These are phyloP conservation scores for Bolboschoenoplectus hybrid DNA, from an alignment of 202 grass and related monocot species.

Conservation along the genomic window DNA sequence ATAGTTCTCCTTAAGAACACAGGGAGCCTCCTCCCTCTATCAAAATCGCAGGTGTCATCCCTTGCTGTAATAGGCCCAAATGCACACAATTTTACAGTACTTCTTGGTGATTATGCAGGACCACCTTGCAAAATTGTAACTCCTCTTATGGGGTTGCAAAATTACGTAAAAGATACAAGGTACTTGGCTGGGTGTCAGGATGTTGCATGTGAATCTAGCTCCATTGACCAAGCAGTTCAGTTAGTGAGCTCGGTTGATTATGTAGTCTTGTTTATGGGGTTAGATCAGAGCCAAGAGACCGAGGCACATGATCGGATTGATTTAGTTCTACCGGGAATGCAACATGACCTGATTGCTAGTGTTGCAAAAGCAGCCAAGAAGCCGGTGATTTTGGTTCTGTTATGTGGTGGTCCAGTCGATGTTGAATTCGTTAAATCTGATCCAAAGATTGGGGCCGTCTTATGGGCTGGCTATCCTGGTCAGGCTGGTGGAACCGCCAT, in stretches of 20 bases:
- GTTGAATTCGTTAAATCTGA: conserved; percentile 56
- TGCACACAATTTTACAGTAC: conserved; percentile 41
- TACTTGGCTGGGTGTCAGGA: conserved; percentile 51
- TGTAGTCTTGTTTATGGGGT: conserved; percentile 61
- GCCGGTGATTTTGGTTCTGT: conserved; percentile 62
- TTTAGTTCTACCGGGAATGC: conserved; percentile 58
- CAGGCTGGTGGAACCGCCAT: conserved; percentile 66
- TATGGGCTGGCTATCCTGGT: conserved; percentile 66
- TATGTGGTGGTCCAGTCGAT: conserved; percentile 65
- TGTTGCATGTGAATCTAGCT: conserved; percentile 35
- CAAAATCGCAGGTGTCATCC: background rate
- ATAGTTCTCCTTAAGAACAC: conserved; percentile 79
- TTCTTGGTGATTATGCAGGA: conserved; percentile 62
- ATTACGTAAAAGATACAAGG: conserved; percentile 32
- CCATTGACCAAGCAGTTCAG: conserved; percentile 31
- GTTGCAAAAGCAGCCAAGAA: conserved; percentile 54
- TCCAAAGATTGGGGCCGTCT: conserved; percentile 54
- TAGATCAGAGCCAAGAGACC: conserved; percentile 60
- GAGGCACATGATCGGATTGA: conserved; percentile 56
- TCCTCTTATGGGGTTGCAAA: conserved; percentile 50
- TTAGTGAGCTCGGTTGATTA: conserved; percentile 33
- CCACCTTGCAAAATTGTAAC: conserved; percentile 52
- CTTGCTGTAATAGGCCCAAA: conserved; percentile 66
- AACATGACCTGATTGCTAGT: conserved; percentile 57
- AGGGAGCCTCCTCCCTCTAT: conserved; percentile 45